phyloP scores from a whole-genome alignment of 2,329 filamentous ascomycete species.

The Ceratocystis albifundus region DNA sequence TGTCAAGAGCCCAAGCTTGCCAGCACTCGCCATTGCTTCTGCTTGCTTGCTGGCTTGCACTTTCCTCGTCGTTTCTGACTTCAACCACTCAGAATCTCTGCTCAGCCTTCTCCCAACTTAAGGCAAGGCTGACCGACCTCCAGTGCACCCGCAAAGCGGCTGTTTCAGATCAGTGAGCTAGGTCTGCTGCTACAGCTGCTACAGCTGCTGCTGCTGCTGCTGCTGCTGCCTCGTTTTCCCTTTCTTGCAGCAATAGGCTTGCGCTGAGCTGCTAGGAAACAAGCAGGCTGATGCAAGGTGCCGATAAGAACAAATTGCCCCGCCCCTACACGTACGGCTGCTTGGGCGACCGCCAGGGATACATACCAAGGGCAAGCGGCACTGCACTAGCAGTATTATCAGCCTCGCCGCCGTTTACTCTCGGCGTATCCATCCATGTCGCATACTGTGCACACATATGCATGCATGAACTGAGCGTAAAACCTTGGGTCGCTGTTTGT shows the following conservation, averaged over 20 bases:
- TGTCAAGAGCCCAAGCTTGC: background rate
- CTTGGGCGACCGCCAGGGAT: no score
- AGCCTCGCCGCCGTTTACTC: no score
- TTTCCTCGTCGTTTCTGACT: background rate
- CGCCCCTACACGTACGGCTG: background rate
- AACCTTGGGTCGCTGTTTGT: background rate
- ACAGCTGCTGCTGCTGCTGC: background rate
- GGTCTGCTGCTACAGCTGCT: background rate
- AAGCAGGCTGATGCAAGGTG: slow-evolving; percentile 4
- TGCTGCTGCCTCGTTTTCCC: background rate
- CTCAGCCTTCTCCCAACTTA: background rate
- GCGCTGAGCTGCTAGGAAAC: background rate
- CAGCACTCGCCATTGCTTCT: background rate
- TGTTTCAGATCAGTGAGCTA: background rate
- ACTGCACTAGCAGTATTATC: no score
- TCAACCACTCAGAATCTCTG: background rate
- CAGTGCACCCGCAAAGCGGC: background rate
- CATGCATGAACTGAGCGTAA: background rate
- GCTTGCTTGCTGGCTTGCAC: background rate
- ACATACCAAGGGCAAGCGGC: no score
- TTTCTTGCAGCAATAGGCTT: background rate
- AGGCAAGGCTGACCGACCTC: background rate
- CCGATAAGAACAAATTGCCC: background rate
- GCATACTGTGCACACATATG: background rate
- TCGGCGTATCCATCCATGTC: no score